Conservation (phyloP, 2,329 filamentous ascomycete species). For the Ophiostoma sp. region DNA sequence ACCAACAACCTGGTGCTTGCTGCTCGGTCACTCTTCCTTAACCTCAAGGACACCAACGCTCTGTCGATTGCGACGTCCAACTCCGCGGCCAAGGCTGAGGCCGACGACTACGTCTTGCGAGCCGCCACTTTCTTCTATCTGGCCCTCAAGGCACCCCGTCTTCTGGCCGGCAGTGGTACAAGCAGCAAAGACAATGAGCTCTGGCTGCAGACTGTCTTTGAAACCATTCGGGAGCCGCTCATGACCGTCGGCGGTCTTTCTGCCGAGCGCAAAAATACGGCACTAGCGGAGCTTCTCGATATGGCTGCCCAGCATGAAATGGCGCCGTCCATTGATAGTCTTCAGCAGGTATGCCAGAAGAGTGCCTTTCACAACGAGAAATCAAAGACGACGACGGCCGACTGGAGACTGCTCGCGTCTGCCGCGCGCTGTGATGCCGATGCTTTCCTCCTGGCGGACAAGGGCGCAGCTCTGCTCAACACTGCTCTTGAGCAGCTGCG, state of each 20-base stretch:
- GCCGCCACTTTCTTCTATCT: constrained; percentile 50
- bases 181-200: constrained; percentile 39
- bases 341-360: constrained; percentile 46
- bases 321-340: constrained; percentile 42
- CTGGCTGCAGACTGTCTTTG: constrained; percentile 45
- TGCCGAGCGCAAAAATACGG: background rate
- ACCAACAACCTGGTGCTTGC: constrained; percentile 54
- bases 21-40: constrained; percentile 49
- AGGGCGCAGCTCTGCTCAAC: constrained; percentile 44
- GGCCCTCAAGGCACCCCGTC: constrained; percentile 36
- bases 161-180: constrained; percentile 38
- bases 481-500: constrained; percentile 41
- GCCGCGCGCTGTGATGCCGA: constrained; percentile 50
- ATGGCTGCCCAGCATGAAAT: constrained; percentile 37
- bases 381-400: constrained; percentile 33
- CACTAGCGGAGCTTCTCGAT: constrained; percentile 38
- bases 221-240: constrained; percentile 36
- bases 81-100: background rate
- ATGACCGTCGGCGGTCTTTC: constrained; percentile 22
- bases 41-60: constrained; percentile 38
- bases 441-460: constrained; percentile 44
- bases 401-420: constrained; percentile 47
- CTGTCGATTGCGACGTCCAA: constrained; percentile 14
- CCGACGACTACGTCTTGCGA: constrained; percentile 34
- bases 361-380: constrained; percentile 40